Conservation (phyloP, 2,329 filamentous ascomycete species). For the Balansia obtecta region DNA sequence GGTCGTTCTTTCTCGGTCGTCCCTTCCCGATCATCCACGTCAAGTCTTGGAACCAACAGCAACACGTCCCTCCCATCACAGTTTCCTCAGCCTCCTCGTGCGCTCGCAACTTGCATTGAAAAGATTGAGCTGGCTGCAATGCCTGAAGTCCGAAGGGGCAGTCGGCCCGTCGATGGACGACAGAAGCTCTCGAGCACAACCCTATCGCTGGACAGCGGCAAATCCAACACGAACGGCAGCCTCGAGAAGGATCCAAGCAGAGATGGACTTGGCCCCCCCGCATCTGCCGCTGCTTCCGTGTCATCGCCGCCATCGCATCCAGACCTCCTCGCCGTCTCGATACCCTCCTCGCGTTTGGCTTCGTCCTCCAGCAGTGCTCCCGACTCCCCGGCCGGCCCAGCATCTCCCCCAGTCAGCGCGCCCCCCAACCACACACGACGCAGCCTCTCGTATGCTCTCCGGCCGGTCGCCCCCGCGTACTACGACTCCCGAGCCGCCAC, state of each 20-base stretch:
- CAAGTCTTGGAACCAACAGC: no score
- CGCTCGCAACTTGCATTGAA: neutral
- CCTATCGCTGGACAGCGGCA: neutral
- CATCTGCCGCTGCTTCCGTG: neutral
- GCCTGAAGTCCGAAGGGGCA: conserved; percentile 19
- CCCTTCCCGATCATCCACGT: no score
- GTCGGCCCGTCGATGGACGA: conserved; percentile 11
- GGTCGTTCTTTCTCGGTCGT: no score
- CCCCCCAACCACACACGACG: conserved; percentile 11
- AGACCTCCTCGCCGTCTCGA: neutral
- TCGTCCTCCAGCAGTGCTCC: neutral
- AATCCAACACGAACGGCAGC: neutral
- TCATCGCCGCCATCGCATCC: conserved; percentile 1
- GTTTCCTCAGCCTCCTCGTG: no score
- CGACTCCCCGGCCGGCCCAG: neutral
- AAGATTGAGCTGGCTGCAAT: conserved; percentile 10
- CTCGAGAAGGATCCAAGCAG: no score
- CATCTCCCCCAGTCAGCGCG: neutral
- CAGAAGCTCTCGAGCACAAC: neutral
- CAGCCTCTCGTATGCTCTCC: conserved; percentile 23
- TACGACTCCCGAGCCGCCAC: conserved; percentile 28
- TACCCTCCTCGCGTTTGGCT: neutral
- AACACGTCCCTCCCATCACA: no score
- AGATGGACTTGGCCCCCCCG: no score
- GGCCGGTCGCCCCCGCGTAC: conserved; percentile 23